phyloP scores from a whole-genome alignment of 345 rosid genomes.

The Noccaea bulbosa region DNA sequence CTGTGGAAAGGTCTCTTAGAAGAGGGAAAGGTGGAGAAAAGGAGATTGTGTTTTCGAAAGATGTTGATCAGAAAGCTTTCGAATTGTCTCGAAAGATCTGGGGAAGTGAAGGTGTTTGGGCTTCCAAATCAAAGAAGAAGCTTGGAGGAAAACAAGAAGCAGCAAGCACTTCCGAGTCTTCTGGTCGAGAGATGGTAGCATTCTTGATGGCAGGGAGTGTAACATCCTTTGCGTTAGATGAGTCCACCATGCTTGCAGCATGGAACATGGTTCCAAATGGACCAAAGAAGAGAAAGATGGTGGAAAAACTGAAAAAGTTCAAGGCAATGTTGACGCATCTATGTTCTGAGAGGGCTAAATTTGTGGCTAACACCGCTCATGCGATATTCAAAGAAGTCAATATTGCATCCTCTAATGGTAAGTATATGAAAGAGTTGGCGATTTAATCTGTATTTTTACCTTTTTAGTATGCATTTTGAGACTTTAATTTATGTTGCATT shows the following conservation, averaged over 20 bases:
- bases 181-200: not conserved
- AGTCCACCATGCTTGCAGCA: not conserved
- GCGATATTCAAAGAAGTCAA: not conserved
- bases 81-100: constrained; percentile 48
- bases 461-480: no score
- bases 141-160: not conserved
- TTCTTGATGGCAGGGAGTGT: not conserved
- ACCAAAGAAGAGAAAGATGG: not conserved
- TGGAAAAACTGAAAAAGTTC: not conserved
- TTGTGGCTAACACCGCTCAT: not conserved
- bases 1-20: not conserved
- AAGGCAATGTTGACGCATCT: not conserved
- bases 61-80: constrained; percentile 39
- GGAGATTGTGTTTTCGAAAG: constrained; percentile 15
- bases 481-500: no score
- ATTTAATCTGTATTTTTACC: no score
- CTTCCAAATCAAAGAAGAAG: not conserved
- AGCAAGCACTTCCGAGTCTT: not conserved
- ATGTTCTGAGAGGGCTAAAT: not conserved
- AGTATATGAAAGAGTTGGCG: not conserved
- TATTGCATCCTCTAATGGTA: not conserved
- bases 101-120: constrained; percentile 22
- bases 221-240: not conserved
- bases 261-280: not conserved
- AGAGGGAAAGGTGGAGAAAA: not conserved